Base-by-base conservation (phyloP, 2,329 filamentous ascomycete species). In the Colletotrichum orbiculare region DNA sequence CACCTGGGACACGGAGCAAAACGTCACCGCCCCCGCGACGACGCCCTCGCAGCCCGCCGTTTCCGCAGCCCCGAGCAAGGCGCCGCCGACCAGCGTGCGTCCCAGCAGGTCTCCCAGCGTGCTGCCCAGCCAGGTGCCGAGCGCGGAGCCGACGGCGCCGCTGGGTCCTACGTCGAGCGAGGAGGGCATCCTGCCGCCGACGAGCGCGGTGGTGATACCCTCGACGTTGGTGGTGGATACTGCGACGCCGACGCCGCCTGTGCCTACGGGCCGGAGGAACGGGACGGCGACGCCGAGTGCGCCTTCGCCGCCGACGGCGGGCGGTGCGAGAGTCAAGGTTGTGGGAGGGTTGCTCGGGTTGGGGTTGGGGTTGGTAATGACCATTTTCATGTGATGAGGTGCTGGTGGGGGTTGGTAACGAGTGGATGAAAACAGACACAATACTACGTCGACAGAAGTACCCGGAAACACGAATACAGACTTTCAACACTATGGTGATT, bases 1-100 rank as follows among this genome's bases (percentile, higher is more conserved):
- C 41, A 63, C 64, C 2, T 66, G 64, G 64, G 25, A 54, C 1
- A 60, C 56, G 7, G 64, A 63, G 37, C 54, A 64, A n/a, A 64
- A 58, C 50, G 64, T 41, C 8, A 45, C 60, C 6, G 37, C 54
- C 11, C 64, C 64, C 1, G 39, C 38, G 6, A 37, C 43, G 4
- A 6, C 45, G 12, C 4, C 25, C 2, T 55, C 62, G 8, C 50
- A 35, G 41, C 62, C 62, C 9, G 47, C 17, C 10, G 41, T 47
- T 5, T 39, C 63, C 2, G 46, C 25, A 12, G 25, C 47, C 12
- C 37, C 58, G 13, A 61, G 34, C 17, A 34, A 25, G 9, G 15
- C 43, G 12, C 55, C 47, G 33, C 25, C 25, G 25, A 25, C 4
- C 25, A 25, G 25, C 25, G 25, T 25, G 25, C 25, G 25, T 25